Evolutionary conservation across 1,139 yeast species (phyloP), one percentile per base, ranked within the genome.

Genomic region (Suhomyces ambrosiae): DNA sequence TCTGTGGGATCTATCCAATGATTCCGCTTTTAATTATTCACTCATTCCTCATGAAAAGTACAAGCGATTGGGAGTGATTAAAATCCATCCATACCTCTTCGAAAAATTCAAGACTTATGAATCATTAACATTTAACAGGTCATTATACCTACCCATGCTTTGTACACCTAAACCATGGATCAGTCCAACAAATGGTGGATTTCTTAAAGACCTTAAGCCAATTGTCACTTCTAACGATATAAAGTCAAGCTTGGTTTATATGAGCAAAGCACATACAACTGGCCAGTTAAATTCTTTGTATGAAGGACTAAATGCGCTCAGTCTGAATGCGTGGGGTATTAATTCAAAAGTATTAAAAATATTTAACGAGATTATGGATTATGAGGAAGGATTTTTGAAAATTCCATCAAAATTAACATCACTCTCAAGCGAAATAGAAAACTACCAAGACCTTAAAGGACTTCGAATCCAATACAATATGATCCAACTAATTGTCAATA

Each of bases 91-190:
- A 4, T 48, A 46, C 30, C 41, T 64, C 4, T 40, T 51, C 10
- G 46, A 49, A 4, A 48, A 53, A 23, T 49, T 56, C 39, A 47
- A 47, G 12, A 24, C 40, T 7, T 42, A 45, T 22, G 45, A 45
- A 18, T 41, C 49, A 1, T 32, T 53, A 4, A 37, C 54, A 5
- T 47, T 38, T 15, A 36, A 48, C 12, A 52, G 49, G 18, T 44
- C 55, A 1, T 38, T 58, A n/a, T 50, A 38, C 29, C 46, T 70
- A 3, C 77, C 77, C 1, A 67, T 71, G 74, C 34, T 71, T 9
- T 48, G 53, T 26, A 68, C 71, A 3, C 75, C 77, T 0, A 54
- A 55, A 37, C 56, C 54, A 4, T 71, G 76, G 76, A 46, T 45
- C 0, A 42, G 58, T 5, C 69, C 72, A 0, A 41, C 32, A 1